These are phyloP conservation scores for Platanthera zijinensis DNA, from an alignment of 106 monocot genomes.

Conservation along the genomic window DNA sequence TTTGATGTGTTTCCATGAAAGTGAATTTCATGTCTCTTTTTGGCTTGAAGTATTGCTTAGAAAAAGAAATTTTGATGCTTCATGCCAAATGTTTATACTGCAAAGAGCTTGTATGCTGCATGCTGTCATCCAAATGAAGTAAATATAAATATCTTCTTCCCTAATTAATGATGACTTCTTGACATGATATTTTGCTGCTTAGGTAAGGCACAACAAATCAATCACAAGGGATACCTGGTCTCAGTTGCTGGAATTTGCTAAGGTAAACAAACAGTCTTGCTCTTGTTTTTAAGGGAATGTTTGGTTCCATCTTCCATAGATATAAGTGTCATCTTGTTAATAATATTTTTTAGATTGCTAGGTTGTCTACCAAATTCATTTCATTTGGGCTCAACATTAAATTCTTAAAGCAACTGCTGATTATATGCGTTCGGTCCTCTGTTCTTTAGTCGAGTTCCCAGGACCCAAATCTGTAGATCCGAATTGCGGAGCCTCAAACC, in stretches of 20 bases:
- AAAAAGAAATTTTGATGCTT: not conserved
- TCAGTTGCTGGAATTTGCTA: conserved; percentile 83
- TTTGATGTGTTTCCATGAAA: not conserved
- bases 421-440: no score
- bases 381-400: no score
- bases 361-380: no score
- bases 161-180: not conserved
- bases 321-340: no score
- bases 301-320: no score
- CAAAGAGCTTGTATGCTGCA: not conserved
- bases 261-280: conserved; percentile 28
- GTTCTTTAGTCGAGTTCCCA: no score
- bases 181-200: conserved; percentile 4
- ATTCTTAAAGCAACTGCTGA: no score
- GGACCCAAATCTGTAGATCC: no score
- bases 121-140: not conserved
- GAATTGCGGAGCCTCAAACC: no score
- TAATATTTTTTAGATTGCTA: no score
- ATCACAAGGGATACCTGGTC: conserved; percentile 87
- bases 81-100: not conserved
- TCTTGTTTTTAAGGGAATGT: no score
- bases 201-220: conserved; percentile 87
- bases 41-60: not conserved
- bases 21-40: not conserved
- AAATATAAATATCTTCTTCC: not conserved